Evolutionary conservation across 306 rosid species (phyloP).

Genomic region (Psophocarpus tetragonolobus): DNA sequence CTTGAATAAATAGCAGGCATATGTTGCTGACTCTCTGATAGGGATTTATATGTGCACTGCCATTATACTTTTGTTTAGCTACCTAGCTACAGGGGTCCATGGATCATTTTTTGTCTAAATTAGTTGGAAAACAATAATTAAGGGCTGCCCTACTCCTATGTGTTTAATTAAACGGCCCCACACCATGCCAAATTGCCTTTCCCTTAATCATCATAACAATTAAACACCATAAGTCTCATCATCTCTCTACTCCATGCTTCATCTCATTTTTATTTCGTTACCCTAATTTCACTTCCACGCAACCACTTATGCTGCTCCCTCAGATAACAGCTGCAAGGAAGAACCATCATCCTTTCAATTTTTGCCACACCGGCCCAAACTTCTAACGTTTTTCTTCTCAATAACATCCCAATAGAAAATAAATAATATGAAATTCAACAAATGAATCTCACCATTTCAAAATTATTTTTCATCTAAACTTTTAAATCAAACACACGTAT

Average conservation of each 20-base stretch:
- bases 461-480: too few species aligned
- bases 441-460: too few species aligned
- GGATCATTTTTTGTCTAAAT: not conserved
- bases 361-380: too few species aligned
- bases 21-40: not conserved
- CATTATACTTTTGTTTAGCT: not conserved
- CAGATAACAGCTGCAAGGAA: not conserved
- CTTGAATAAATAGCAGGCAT: slow-evolving; percentile 27
- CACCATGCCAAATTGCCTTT: not conserved
- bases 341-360: not conserved
- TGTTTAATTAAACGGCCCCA: not conserved
- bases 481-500: too few species aligned
- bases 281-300: not conserved
- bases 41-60: not conserved
- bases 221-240: too few species aligned
- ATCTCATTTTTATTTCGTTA: too few species aligned
- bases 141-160: not conserved
- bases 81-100: slow-evolving; percentile 3
- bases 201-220: not conserved
- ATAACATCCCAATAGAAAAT: too few species aligned
- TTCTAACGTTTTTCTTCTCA: too few species aligned
- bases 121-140: not conserved
- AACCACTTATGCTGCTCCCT: not conserved
- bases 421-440: too few species aligned
- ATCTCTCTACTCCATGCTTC: too few species aligned